Evolutionary conservation across 805 yeast genomes (phyloP).

Genomic region (Candida ulmi): DNA sequence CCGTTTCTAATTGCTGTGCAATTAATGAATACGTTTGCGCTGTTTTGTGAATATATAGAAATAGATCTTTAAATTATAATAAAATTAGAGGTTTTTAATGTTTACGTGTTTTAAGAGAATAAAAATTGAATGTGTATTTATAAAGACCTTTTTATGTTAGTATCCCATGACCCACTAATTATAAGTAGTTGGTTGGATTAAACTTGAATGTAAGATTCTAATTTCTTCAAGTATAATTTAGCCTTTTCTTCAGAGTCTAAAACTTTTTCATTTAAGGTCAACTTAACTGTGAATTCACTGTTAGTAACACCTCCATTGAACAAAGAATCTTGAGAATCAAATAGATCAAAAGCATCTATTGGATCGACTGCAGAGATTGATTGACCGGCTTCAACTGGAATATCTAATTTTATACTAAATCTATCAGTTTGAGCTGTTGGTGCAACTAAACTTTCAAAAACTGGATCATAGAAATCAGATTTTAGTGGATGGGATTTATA

Average conservation of each 20-base stretch:
- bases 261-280: conserved; percentile 31
- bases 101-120: too few relatives aligned
- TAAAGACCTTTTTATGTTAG: too few relatives aligned
- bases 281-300: conserved; percentile 28
- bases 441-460: conserved; percentile 53
- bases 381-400: conserved; percentile 17
- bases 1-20: conserved; percentile 29
- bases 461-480: conserved; percentile 50
- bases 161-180: too few relatives aligned
- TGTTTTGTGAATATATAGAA: too few relatives aligned
- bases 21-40: background rate
- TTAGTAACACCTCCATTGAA: conserved; percentile 17
- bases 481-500: conserved; percentile 30
- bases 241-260: conserved; percentile 44
- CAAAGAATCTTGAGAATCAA: conserved; percentile 3
- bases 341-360: conserved; percentile 17
- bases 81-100: too few relatives aligned
- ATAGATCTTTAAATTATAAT: too few relatives aligned
- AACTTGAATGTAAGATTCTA: conserved; percentile 10
- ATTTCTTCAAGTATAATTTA: conserved; percentile 16
- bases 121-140: too few relatives aligned
- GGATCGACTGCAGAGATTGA: conserved; percentile 8
- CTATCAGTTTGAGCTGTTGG: conserved; percentile 38
- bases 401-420: conserved; percentile 31
- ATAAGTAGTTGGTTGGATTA: too few relatives aligned